These are phyloP conservation scores for Termitomyces sp. DNA, from an alignment of 1,284 basidiomycete genomes.

Conservation along the genomic window DNA sequence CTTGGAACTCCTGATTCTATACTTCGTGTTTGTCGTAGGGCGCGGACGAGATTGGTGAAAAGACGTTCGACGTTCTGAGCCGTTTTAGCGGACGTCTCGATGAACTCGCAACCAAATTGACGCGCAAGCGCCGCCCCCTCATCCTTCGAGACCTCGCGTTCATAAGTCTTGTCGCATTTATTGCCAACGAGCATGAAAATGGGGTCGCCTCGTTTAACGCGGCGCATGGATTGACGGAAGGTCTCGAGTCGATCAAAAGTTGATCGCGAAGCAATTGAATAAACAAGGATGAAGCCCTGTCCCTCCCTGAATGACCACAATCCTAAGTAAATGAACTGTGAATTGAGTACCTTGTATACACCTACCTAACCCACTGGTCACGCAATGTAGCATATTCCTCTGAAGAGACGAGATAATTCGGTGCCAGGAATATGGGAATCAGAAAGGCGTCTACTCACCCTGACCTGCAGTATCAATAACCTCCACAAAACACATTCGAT, in stretches of 20 bases:
- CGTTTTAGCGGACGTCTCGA: slow-evolving; percentile 95
- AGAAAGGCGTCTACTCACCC: slow-evolving; percentile 47
- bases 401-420: slow-evolving; percentile 26
- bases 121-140: slow-evolving; percentile 86
- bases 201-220: slow-evolving; percentile 86
- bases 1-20: slow-evolving; percentile 35
- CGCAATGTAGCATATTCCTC: slow-evolving; percentile 97
- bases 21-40: slow-evolving; percentile 69
- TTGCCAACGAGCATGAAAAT: slow-evolving; percentile 90
- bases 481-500: slow-evolving; percentile 88
- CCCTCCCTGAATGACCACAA: slow-evolving; percentile 59
- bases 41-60: slow-evolving; percentile 88
- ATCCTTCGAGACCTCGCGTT: slow-evolving; percentile 83
- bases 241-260: slow-evolving; percentile 94
- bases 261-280: slow-evolving; percentile 92
- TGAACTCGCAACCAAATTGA: slow-evolving; percentile 89
- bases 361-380: slow-evolving; percentile 96
- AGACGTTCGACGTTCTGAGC: slow-evolving; percentile 93
- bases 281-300: slow-evolving; percentile 97
- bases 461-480: slow-evolving; percentile 93
- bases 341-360: neutral
- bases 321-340: slow-evolving; percentile 3
- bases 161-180: slow-evolving; percentile 83
- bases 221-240: slow-evolving; percentile 92
- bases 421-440: slow-evolving; percentile 1